Percentiles rank a stretch among this genome's conserved stretches.
phyloP scores from a whole-genome alignment of 1,284 basidiomycete species.

The Thecaphora thlaspeos region DNA sequence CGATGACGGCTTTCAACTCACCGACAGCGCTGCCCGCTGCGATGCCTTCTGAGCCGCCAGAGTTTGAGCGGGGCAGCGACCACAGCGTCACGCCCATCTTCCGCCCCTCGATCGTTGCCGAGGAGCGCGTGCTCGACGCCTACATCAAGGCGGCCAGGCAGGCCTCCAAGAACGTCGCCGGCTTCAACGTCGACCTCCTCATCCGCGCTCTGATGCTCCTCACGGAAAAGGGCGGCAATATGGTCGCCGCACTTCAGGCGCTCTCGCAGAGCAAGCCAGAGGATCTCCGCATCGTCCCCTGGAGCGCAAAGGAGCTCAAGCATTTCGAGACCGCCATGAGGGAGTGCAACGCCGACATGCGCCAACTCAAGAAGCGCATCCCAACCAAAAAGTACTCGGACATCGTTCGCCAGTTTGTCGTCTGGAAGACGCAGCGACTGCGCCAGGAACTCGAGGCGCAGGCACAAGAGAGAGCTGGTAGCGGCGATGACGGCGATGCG shows the following conservation, averaged over 20 bases:
- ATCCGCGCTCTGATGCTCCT: constrained; percentile 84
- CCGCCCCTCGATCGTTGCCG: constrained; percentile 58
- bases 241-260: constrained; percentile 72
- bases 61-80: constrained; percentile 69
- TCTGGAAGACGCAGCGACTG: constrained; percentile 71
- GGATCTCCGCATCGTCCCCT: constrained; percentile 60
- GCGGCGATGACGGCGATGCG: constrained; percentile 8
- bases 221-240: constrained; percentile 71
- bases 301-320: constrained; percentile 70
- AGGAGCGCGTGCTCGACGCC: constrained; percentile 65
- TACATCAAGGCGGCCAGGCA: constrained; percentile 65
- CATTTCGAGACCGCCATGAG: constrained; percentile 74
- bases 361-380: constrained; percentile 73
- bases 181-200: constrained; percentile 71
- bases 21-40: constrained; percentile 11
- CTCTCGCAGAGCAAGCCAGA: constrained; percentile 66
- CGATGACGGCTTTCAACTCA: constrained; percentile 21
- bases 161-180: constrained; percentile 23
- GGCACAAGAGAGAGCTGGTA: constrained; percentile 2
- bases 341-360: constrained; percentile 73
- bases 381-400: constrained; percentile 70
- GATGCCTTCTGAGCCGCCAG: constrained; percentile 51
- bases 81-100: constrained; percentile 68
- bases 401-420: constrained; percentile 77
- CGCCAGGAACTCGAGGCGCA: constrained; percentile 29